Evolutionary conservation across 83 land plant species (phyloP), one percentile per base, ranked within the genome.

Genomic region (Picea abies): DNA sequence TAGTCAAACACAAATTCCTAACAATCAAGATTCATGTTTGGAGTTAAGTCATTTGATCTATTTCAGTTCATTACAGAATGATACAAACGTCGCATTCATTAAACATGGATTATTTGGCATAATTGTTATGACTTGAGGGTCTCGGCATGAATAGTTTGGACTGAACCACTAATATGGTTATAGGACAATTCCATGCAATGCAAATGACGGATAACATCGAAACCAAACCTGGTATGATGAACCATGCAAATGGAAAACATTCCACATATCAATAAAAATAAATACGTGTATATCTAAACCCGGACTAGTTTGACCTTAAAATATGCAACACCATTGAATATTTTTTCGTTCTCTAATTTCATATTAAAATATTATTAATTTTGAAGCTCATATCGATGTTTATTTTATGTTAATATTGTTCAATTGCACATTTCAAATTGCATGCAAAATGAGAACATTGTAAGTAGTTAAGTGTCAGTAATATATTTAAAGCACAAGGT

Each of bases 121-220:
- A 68, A 26, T 69, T 7, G 81, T 60, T 39, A 81, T 83, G 85
- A 93, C 94, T 80, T 89, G 88, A 93, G 84, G 69, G 93, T 86
- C 75, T 81, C 84, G 25, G 92, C 85, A 26, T 77, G 76, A 77
- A 83, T 32, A 63, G 66, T 86, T 1, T 94, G 92, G 20, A 93
- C 86, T 67, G 90, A 85, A 2, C 94, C 94, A 88, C 89, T 93
- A 77, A 93, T 81, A 68, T 93, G 90, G 83, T 93, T 93, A 84
- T 81, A 89, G 14, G 95, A 93, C 84, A 93, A 76, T 64, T 93
- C 95, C 86, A 93, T 93, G 91, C 25, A 82, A 76, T 52, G 72
- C 6, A 71, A 68, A 25, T 16, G 62, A 56, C 37, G 19, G 37
- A 29, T 25, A 73, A 63, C 39, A 23, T 9, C 68, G 68, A 20